Base-by-base conservation (phyloP, 768 basidiomycete genomes). In the Xanthoconium stramineum region DNA sequence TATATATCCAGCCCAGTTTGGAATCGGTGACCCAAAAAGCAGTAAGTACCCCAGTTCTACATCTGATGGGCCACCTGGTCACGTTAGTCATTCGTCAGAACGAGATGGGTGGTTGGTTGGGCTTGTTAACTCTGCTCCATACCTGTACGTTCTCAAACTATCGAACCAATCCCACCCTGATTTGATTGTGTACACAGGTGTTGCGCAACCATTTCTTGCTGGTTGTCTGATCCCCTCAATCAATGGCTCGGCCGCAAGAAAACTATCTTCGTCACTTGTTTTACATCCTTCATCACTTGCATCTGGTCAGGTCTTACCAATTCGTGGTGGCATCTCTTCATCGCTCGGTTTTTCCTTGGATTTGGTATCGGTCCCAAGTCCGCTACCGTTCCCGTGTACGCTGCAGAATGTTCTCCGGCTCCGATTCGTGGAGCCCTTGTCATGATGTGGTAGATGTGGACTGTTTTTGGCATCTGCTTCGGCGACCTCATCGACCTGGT, bases 371-470 rank as follows among this genome's bases (percentile, higher is more conserved):
- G 88, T 3, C 81, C 84, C 13, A 88, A 88, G 66, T 78, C 77
- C 11, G 72, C 84, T 2, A 86, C 84, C 1, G 82, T 84, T 24
- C 83, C 82, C 5, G 81, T 83, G 28, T 88, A 84, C 55, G 81
- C 86, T 0, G 85, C 88, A 2, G 89, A 98, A 71, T 86, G 87
- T 66, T 77, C 86, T 0, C 94, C 94, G 0, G 84, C 93, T 0
- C 73, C 74, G 15, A 91, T 98, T 53, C 85, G 94, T 63, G 94
- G 94, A 54, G 93, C 86, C 2, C 82, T 95, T 32, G 90, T 93
- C 56, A 95, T 94, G 92, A 88, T 83, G 66, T 95, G 94, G 91
- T 89, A 92, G 71, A 78, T 90, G 75, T 93, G 90, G 90, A 91
- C 89, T 3, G 90, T 88, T 0, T 92, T 92, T 64, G 91, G 91